Evolutionary conservation across 139 green algal genomes (phyloP).

Genomic region (Tetraselmis striata): DNA sequence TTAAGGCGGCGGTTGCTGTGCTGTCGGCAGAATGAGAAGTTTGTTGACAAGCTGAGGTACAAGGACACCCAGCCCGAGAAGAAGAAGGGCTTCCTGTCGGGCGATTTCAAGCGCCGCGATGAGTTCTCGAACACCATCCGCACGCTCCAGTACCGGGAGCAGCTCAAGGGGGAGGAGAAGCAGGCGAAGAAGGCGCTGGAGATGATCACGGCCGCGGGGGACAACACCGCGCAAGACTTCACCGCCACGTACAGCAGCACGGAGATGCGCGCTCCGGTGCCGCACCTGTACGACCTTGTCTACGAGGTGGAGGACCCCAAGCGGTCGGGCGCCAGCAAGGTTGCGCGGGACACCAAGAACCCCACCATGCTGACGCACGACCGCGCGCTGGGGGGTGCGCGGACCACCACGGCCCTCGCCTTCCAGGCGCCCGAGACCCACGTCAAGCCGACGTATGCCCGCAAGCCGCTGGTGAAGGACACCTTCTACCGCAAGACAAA

Average conservation of each 20-base stretch:
- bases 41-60: slow-evolving; percentile 60
- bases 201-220: slow-evolving; percentile 30
- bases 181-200: slow-evolving; percentile 59
- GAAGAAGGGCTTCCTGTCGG: slow-evolving; percentile 71
- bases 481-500: slow-evolving; percentile 75
- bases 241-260: background rate
- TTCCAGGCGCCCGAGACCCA: slow-evolving; percentile 33
- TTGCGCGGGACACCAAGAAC: slow-evolving; percentile 70
- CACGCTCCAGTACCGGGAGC: slow-evolving; percentile 72
- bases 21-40: slow-evolving; percentile 41
- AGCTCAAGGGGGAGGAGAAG: slow-evolving; percentile 65
- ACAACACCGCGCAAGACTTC: background rate
- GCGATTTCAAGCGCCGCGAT: slow-evolving; percentile 71
- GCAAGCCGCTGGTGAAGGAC: slow-evolving; percentile 61
- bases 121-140: slow-evolving; percentile 75
- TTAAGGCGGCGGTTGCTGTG: too few species aligned
- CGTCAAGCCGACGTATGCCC: slow-evolving; percentile 64
- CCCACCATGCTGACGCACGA: slow-evolving; percentile 51
- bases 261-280: slow-evolving; percentile 5
- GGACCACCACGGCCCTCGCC: slow-evolving; percentile 38
- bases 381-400: slow-evolving; percentile 34
- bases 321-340: slow-evolving; percentile 43
- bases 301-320: slow-evolving; percentile 55
- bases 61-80: slow-evolving; percentile 53
- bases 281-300: slow-evolving; percentile 70